Evolutionary conservation across 2,329 filamentous ascomycete species (phyloP).

Genomic region (Ophiostoma ips): DNA sequence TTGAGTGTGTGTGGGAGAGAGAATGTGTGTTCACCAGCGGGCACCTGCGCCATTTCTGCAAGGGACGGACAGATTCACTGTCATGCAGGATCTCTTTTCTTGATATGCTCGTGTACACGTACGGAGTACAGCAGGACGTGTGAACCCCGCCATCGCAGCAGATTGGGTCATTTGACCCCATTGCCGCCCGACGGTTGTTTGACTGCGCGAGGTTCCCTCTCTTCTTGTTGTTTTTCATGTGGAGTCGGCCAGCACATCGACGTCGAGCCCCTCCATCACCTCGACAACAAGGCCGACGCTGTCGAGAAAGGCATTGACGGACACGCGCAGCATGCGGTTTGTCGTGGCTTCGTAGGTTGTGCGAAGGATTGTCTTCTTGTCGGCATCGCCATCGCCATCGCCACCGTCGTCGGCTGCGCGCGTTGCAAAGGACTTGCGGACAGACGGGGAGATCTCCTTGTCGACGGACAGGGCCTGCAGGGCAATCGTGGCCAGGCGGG

Average conservation of each 20-base stretch:
- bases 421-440: slow-evolving; percentile 53
- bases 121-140: too few species aligned
- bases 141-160: too few species aligned
- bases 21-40: too few species aligned
- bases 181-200: too few species aligned
- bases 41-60: too few species aligned
- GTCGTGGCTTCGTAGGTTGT: slow-evolving; percentile 78
- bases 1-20: too few species aligned
- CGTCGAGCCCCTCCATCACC: slow-evolving; percentile 82
- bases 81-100: too few species aligned
- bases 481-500: slow-evolving; percentile 64
- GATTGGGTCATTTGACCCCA: too few species aligned
- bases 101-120: too few species aligned
- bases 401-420: background rate
- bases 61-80: too few species aligned
- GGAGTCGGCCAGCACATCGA: slow-evolving; percentile 50
- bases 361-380: slow-evolving; percentile 39
- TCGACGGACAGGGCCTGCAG: slow-evolving; percentile 70
- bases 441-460: slow-evolving; percentile 73
- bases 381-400: slow-evolving; percentile 13
- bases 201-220: too few species aligned
- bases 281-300: slow-evolving; percentile 71
- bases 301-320: slow-evolving; percentile 94
- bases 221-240: slow-evolving; percentile 2
- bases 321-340: slow-evolving; percentile 90